Conservation (phyloP, 2,329 filamentous ascomycete genomes). For the Lachnellula subtilissima region DNA sequence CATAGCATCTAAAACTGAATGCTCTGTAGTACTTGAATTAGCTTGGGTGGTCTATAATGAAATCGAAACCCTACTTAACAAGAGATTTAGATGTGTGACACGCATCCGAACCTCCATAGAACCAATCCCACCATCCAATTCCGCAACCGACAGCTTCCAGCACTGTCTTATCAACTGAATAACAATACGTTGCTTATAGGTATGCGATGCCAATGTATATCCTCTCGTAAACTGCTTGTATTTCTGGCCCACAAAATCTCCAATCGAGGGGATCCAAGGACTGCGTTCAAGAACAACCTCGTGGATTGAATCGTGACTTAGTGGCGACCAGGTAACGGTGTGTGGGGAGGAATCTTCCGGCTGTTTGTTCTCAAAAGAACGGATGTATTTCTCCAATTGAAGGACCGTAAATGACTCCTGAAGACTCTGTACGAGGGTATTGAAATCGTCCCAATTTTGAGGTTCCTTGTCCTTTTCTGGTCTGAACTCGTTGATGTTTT, state of each 20-base stretch:
- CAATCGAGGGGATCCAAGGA: constrained; percentile 28
- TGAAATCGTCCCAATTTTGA: constrained; percentile 25
- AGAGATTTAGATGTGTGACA: constrained; percentile 23
- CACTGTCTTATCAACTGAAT: constrained; percentile 27
- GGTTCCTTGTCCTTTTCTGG: constrained; percentile 15
- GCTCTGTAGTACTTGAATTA: neutral
- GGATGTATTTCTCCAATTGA: constrained; percentile 29
- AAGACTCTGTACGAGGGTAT: constrained; percentile 23
- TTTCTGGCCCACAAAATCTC: constrained; percentile 18
- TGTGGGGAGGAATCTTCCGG: neutral
- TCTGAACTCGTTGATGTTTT: constrained; percentile 28
- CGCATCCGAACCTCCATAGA: constrained; percentile 28
- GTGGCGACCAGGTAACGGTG: neutral
- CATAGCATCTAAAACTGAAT: constrained; percentile 22
- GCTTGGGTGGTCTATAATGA: neutral
- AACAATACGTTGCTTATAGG: constrained; percentile 24
- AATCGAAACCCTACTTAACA: constrained; percentile 22
- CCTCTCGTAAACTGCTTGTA: constrained; percentile 23
- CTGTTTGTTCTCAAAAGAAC: constrained; percentile 6
- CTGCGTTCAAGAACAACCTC: constrained; percentile 15
- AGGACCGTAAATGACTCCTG: constrained; percentile 26
- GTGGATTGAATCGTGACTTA: neutral
- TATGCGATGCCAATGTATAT: constrained; percentile 26
- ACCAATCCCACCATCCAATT: constrained; percentile 27
- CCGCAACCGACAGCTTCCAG: constrained; percentile 28